Percentiles rank a stretch among this genome's conserved stretches.
These are phyloP conservation scores for Brassica balearica DNA, from an alignment of 441 rosid genomes.

Conservation along the genomic window DNA sequence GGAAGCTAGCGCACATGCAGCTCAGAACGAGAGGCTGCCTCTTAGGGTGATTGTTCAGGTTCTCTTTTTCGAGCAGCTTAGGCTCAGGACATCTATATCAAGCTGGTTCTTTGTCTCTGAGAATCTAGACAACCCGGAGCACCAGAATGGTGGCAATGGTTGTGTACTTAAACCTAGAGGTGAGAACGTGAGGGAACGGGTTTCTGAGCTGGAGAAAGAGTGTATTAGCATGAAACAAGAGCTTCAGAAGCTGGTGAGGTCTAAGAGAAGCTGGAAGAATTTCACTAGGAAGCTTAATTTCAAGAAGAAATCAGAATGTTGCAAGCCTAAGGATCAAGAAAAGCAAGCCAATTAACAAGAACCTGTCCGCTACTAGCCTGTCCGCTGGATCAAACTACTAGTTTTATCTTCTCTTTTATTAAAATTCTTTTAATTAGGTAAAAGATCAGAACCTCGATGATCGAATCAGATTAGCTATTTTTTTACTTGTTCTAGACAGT, in stretches of 20 bases:
- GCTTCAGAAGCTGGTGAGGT: constrained; percentile 59
- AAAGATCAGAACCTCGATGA: constrained; percentile 25
- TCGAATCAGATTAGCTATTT: constrained; percentile 1
- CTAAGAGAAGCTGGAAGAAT: constrained; percentile 60
- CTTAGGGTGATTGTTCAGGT: constrained; percentile 69
- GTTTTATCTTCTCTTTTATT: neutral
- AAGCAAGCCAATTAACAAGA: constrained; percentile 22
- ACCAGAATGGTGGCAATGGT: constrained; percentile 36
- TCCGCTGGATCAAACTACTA: constrained; percentile 1
- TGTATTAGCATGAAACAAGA: constrained; percentile 69
- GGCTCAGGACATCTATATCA: constrained; percentile 68
- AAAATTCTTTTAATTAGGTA: constrained; percentile 14
- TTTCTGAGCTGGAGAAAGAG: constrained; percentile 69
- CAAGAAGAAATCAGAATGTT: constrained; percentile 61
- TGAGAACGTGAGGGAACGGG: constrained; percentile 57
- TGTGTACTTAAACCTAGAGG: constrained; percentile 41
- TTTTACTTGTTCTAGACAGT: neutral
- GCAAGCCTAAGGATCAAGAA: constrained; percentile 51
- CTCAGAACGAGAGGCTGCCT: constrained; percentile 78
- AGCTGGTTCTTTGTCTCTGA: constrained; percentile 75
- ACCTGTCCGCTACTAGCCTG: neutral
- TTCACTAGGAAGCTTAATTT: constrained; percentile 63
- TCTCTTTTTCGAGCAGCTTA: constrained; percentile 73
- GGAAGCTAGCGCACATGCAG: constrained; percentile 77
- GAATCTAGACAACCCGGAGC: constrained; percentile 50